These are phyloP conservation scores for Pestalotiopsis sp. DNA, from an alignment of 2,329 filamentous ascomycete species.

Conservation along the genomic window DNA sequence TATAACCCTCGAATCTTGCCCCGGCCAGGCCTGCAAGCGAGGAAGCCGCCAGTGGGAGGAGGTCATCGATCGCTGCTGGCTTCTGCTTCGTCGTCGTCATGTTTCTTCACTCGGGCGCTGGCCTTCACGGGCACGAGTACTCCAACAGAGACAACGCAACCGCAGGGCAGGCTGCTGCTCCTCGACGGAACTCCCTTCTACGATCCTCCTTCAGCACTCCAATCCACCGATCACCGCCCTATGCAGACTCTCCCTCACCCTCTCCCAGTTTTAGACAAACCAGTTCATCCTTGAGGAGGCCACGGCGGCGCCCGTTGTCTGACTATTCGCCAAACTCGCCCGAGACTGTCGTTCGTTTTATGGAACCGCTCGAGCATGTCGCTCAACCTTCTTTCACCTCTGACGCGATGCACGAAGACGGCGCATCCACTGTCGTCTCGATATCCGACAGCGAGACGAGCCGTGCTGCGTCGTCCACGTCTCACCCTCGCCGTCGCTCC, in stretches of 20 bases:
- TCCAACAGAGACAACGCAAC: constrained; percentile 41
- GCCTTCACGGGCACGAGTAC: constrained; percentile 64
- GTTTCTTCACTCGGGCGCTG: constrained; percentile 63
- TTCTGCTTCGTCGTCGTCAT: constrained; percentile 38
- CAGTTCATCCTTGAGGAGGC: background rate
- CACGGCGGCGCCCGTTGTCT: constrained; percentile 10
- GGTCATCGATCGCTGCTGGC: background rate
- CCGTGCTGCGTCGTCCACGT: constrained; percentile 40
- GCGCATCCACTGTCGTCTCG: constrained; percentile 39
- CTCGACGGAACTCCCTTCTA: constrained; percentile 30
- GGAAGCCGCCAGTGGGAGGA: constrained; percentile 9
- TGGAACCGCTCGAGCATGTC: constrained; percentile 28
- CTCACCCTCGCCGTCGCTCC: constrained; percentile 43
- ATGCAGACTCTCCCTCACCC: constrained; percentile 20
- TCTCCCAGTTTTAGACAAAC: constrained; percentile 6
- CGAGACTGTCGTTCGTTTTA: constrained; percentile 24
- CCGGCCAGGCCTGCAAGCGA: background rate
- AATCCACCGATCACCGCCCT: constrained; percentile 26
- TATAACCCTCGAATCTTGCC: constrained; percentile 10
- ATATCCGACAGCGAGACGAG: constrained; percentile 53
- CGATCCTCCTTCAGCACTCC: constrained; percentile 30
- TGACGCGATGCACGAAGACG: constrained; percentile 51
- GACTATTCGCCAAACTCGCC: constrained; percentile 16
- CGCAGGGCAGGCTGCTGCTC: constrained; percentile 30
- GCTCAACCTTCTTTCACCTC: constrained; percentile 21